phyloP scores from a whole-genome alignment of 2,329 filamentous ascomycete species.

The Aspergillus clavatus region DNA sequence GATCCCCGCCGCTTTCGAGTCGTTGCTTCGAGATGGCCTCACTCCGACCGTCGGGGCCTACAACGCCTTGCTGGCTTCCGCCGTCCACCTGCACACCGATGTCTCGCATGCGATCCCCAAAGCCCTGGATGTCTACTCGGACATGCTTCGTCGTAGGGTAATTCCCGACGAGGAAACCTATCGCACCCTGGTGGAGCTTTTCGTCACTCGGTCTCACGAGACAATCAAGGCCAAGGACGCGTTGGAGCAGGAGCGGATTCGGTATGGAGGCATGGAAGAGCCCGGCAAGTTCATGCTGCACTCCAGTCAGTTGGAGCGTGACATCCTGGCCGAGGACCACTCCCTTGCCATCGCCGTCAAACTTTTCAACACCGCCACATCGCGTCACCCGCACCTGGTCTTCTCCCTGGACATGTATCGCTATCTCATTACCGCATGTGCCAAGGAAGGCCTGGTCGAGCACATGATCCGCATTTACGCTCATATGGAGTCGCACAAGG shows the following conservation, averaged over 20 bases:
- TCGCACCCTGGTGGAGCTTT: constrained; percentile 75
- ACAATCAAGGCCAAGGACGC: constrained; percentile 66
- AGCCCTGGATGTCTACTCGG: constrained; percentile 88
- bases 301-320: constrained; percentile 81
- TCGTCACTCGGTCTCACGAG: constrained; percentile 76
- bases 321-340: constrained; percentile 81
- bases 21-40: constrained; percentile 76
- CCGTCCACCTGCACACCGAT: constrained; percentile 73
- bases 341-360: constrained; percentile 79
- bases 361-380: constrained; percentile 73
- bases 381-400: constrained; percentile 53
- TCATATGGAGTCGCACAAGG: constrained; percentile 78
- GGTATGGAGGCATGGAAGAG: constrained; percentile 82
- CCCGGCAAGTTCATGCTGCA: constrained; percentile 80
- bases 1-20: constrained; percentile 86
- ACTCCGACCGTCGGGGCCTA: constrained; percentile 82
- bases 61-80: constrained; percentile 80
- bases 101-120: constrained; percentile 83
- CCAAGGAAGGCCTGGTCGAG: constrained; percentile 70
- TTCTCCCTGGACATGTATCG: constrained; percentile 82
- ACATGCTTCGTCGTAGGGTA: constrained; percentile 87
- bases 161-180: constrained; percentile 80
- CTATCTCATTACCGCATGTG: constrained; percentile 80
- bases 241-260: constrained; percentile 74
- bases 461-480: constrained; percentile 90